Evolutionary conservation across 2,329 filamentous ascomycete species (phyloP).

Genomic region (Cladosporium sp.): DNA sequence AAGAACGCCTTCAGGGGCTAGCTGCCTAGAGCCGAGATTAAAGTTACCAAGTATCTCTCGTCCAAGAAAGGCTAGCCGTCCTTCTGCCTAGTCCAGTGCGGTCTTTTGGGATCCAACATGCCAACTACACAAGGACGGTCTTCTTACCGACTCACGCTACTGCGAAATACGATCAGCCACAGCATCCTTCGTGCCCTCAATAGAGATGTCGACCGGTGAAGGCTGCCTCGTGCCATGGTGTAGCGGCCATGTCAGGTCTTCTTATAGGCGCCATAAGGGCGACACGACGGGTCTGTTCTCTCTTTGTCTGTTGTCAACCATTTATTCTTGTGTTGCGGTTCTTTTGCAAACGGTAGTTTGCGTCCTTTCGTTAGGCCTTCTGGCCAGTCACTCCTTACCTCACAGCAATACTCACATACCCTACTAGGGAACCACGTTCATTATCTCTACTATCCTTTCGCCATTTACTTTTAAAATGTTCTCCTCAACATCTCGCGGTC

Average conservation of each 20-base stretch:
- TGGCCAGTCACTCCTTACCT: constrained; percentile 27
- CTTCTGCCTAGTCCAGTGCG: neutral
- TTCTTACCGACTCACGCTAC: constrained; percentile 5
- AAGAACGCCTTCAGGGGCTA: constrained; percentile 15
- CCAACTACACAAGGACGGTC: neutral
- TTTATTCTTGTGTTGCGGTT: neutral
- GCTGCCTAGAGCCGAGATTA: constrained; percentile 15
- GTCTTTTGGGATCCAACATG: neutral
- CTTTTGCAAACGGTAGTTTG: constrained; percentile 41
- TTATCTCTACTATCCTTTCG: constrained; percentile 37
- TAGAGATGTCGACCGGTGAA: constrained; percentile 18
- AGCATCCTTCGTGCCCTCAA: constrained; percentile 8
- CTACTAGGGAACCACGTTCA: constrained; percentile 40
- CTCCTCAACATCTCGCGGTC: constrained; percentile 37
- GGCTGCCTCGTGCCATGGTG: neutral
- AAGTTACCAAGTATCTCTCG: constrained; percentile 1
- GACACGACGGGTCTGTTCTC: neutral
- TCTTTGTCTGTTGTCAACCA: neutral
- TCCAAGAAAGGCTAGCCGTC: neutral
- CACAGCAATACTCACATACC: constrained; percentile 31
- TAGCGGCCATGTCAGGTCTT: neutral
- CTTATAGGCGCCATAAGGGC: neutral
- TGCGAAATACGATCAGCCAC: constrained; percentile 10
- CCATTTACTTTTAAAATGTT: constrained; percentile 23
- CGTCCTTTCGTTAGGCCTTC: constrained; percentile 54